phyloP scores from a whole-genome alignment of 495 filamentous ascomycete genomes.

The Tuber melanosporum region DNA sequence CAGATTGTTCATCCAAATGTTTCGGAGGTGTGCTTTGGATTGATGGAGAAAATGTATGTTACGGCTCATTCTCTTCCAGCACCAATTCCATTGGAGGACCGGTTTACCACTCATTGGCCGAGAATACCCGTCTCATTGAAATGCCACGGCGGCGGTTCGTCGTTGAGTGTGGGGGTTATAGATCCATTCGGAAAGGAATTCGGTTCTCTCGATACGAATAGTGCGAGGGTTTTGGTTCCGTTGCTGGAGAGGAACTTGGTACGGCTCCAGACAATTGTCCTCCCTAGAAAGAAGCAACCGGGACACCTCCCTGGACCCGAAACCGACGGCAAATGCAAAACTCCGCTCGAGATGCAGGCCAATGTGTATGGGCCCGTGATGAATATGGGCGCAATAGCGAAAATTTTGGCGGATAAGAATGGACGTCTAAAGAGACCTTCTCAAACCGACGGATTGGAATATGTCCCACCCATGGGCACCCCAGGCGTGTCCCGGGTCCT shows the following conservation, averaged over 20 bases:
- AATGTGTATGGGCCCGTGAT: slow-evolving; percentile 68
- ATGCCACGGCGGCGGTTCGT: slow-evolving; percentile 50
- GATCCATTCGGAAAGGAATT: slow-evolving; percentile 66
- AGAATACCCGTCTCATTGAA: slow-evolving; percentile 63
- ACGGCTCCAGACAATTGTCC: slow-evolving; percentile 60
- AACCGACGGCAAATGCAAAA: slow-evolving; percentile 26
- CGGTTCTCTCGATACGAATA: slow-evolving; percentile 64
- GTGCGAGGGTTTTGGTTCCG: slow-evolving; percentile 60
- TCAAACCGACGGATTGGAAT: slow-evolving; percentile 18
- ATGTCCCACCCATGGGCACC: slow-evolving; percentile 13
- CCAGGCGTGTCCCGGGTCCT: slow-evolving; percentile 34
- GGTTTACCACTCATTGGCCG: slow-evolving; percentile 57
- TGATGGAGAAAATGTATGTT: slow-evolving; percentile 61
- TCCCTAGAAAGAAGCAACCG: slow-evolving; percentile 52
- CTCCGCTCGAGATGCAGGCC: slow-evolving; percentile 40
- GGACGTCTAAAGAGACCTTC: slow-evolving; percentile 24
- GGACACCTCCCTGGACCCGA: slow-evolving; percentile 54
- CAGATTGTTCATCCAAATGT: slow-evolving; percentile 46
- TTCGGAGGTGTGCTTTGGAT: slow-evolving; percentile 74
- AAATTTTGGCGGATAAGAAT: slow-evolving; percentile 47
- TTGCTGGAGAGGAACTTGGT: slow-evolving; percentile 62
- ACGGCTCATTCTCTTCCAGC: slow-evolving; percentile 61
- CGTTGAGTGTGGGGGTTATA: slow-evolving; percentile 57
- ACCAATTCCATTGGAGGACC: slow-evolving; percentile 55
- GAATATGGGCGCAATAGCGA: slow-evolving; percentile 57